Evolutionary conservation across 1,284 basidiomycete species (phyloP).

Genomic region (Retiboletus flavoniger): DNA sequence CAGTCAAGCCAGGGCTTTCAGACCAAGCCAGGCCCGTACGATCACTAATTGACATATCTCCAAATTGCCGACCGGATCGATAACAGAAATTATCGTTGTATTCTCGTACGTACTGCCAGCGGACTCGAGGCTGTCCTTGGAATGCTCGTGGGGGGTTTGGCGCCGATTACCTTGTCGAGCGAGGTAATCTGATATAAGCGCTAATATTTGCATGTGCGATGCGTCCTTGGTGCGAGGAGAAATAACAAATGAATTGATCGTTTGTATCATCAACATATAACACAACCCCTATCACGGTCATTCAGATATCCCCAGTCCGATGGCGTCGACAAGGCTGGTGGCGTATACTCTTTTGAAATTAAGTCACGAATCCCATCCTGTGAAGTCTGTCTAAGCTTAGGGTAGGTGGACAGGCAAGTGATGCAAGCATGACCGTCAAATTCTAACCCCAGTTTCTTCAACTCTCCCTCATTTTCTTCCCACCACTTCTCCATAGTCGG

Average conservation of each 20-base stretch:
- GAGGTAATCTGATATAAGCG: not conserved
- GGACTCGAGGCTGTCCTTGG: not conserved
- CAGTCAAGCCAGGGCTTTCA: too few species aligned
- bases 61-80: not conserved
- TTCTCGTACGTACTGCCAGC: not conserved
- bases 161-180: too few species aligned
- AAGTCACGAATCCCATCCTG: constrained; percentile 13
- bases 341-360: constrained; percentile 10
- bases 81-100: not conserved
- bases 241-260: not conserved
- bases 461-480: constrained; percentile 20
- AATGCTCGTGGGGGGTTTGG: not conserved
- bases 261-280: constrained; percentile 18
- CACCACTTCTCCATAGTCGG: constrained; percentile 35
- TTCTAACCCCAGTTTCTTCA: constrained; percentile 7
- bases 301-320: constrained; percentile 11
- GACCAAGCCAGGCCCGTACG: too few species aligned
- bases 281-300: not conserved
- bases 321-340: not conserved
- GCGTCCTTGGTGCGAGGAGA: not conserved
- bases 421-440: constrained; percentile 32
- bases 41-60: too few species aligned
- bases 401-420: constrained; percentile 21
- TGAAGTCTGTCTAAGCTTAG: constrained; percentile 18
- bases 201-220: not conserved